Conservation (phyloP, 1,139 yeast species). For the Trichomonascaceae sp. region DNA sequence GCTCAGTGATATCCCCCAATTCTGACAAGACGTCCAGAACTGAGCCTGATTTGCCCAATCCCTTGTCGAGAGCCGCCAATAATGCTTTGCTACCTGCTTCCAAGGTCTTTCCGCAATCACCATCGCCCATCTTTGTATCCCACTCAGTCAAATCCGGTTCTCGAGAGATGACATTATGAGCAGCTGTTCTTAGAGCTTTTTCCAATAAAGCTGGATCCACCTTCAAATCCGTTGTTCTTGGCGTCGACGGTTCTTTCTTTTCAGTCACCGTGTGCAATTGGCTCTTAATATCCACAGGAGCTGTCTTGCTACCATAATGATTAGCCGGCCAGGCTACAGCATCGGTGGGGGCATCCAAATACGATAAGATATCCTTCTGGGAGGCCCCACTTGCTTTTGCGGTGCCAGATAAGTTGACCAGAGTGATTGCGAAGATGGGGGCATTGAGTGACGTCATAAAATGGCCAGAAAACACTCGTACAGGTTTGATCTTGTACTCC, state of each 20-base stretch:
- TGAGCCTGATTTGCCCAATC: conserved; percentile 41
- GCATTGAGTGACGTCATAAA: conserved; percentile 82
- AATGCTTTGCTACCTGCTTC: conserved; percentile 77
- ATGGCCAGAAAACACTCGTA: conserved; percentile 61
- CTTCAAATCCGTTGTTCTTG: conserved; percentile 31
- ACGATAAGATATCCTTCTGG: conserved; percentile 35
- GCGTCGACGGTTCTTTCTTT: conserved; percentile 14
- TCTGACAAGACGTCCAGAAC: conserved; percentile 52
- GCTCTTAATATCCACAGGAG: conserved; percentile 31
- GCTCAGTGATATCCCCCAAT: conserved; percentile 73
- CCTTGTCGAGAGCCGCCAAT: conserved; percentile 39
- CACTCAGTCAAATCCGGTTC: conserved; percentile 81
- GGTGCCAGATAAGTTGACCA: conserved; percentile 50
- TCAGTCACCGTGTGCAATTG: conserved; percentile 35
- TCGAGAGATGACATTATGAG: conserved; percentile 43
- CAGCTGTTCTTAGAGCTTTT: conserved; percentile 42
- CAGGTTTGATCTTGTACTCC: conserved; percentile 52
- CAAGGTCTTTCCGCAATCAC: conserved; percentile 92
- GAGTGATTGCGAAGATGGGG: conserved; percentile 82
- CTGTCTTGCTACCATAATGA: conserved; percentile 30
- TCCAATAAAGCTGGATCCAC: conserved; percentile 40
- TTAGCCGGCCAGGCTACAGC: conserved; percentile 75
- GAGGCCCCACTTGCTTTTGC: conserved; percentile 31
- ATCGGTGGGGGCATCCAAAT: conserved; percentile 62
- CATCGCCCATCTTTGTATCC: conserved; percentile 91